A percentile compares a stretch with the other conserved stretches of the same genome.
Evolutionary conservation across 2,329 filamentous ascomycete species (phyloP).

Genomic region (Nakataea oryzae): DNA sequence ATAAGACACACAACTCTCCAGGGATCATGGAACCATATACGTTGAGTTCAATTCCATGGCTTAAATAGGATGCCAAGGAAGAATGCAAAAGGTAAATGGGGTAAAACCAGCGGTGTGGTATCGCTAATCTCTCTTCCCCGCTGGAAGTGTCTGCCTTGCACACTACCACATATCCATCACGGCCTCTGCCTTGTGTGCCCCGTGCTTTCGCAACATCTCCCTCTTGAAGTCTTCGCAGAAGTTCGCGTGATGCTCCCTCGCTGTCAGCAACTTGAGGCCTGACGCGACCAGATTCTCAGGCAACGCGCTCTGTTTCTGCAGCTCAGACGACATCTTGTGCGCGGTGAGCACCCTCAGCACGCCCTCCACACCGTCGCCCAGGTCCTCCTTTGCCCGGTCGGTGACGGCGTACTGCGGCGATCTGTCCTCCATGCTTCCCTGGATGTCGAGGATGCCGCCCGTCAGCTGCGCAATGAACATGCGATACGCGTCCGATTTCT

Average conservation of each 20-base stretch:
- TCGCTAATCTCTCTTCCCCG: too few species aligned
- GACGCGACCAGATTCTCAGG: not conserved
- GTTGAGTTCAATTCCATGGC: too few species aligned
- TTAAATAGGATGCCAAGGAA: too few species aligned
- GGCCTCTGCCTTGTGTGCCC: not conserved
- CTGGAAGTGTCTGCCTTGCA: not conserved
- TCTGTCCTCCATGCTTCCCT: slow-evolving; percentile 20
- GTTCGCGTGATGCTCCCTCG: not conserved
- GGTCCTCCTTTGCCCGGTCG: not conserved
- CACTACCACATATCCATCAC: not conserved
- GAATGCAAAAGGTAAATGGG: too few species aligned
- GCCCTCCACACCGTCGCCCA: not conserved
- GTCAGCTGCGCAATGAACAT: slow-evolving; percentile 27
- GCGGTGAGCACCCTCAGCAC: not conserved
- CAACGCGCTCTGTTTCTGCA: not conserved
- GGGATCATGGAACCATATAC: too few species aligned
- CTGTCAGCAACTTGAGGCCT: not conserved
- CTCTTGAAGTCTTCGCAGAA: not conserved
- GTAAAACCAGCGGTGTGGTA: too few species aligned
- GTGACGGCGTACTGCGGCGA: slow-evolving; percentile 22
- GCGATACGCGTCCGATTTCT: slow-evolving; percentile 26
- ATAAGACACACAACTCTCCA: too few species aligned
- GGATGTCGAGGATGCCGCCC: slow-evolving; percentile 23
- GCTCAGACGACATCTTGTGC: too few species aligned
- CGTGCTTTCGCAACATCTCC: not conserved